Base-by-base conservation (phyloP, 2,329 filamentous ascomycete genomes). In the Cucurbitaria berberidis region DNA sequence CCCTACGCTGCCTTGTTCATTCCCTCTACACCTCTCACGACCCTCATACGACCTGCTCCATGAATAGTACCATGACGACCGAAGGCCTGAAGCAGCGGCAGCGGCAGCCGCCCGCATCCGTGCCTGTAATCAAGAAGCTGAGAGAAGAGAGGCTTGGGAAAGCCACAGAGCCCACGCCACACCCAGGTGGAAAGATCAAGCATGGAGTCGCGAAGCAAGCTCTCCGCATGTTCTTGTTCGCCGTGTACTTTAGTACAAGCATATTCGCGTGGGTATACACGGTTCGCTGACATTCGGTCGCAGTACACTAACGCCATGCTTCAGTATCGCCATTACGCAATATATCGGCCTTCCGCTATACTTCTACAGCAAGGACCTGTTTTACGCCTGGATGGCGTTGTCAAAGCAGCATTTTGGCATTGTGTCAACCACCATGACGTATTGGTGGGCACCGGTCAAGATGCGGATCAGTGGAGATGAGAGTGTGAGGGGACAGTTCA, bases 391-490 rank as follows among this genome's bases (percentile, higher is more conserved):
- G 79, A 93, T 95, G 85, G 86, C 90, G 46, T 79, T 92, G 70
- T 92, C 90, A n/a, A 96, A 96, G 76, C 85, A 89, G 68, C 88
- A 86, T 22, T 96, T 96, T 72, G 90, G 88, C 55, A 79, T 96
- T 24, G 78, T 91, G 52, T 84, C 86, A 57, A 91, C 88, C 18
- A 88, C 87, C 45, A 89, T 93, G 83, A 96, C 91, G 10, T 84
- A 93, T 67, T 89, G 89, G 80, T 96, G 90, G 89, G 89, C 88
- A 22, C 89, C 90, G 6, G 93, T 90, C 5, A 84, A 85, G 15
- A 87, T 96, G 62, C 83, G 90, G 39, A 86, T 96, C 67, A 93
- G 89, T 71, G 91, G 91, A 42, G 91, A 96, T 75, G 86, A 84
- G 65, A 91, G 88, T 27, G 87, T 96, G 40, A 83, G 86, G 13